phyloP scores from a whole-genome alignment of 2,329 filamentous ascomycete genomes.

The Ceratocystis lukuohia region DNA sequence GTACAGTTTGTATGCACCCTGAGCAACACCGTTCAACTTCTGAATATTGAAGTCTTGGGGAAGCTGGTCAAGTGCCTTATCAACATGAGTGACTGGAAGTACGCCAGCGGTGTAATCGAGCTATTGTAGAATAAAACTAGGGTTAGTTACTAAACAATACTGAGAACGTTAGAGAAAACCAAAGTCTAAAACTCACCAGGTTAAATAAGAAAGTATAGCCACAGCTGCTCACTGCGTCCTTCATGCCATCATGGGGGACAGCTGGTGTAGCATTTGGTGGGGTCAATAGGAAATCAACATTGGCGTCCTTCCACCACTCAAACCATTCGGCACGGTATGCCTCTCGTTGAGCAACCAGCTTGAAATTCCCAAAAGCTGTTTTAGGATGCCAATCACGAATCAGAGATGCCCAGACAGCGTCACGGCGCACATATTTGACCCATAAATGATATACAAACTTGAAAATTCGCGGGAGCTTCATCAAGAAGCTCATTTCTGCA shows the following conservation, averaged over 20 bases:
- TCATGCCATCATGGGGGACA: conserved; percentile 76
- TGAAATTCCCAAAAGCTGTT: conserved; percentile 67
- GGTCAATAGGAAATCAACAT: conserved; percentile 65
- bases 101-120: conserved; percentile 78
- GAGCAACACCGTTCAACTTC: conserved; percentile 63
- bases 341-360: conserved; percentile 64
- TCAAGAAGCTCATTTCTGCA: conserved; percentile 58
- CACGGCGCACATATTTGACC: conserved; percentile 68
- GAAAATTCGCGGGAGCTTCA: conserved; percentile 56
- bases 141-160: neutral
- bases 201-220: conserved; percentile 94
- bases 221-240: conserved; percentile 69
- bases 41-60: conserved; percentile 46
- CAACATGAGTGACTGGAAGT: conserved; percentile 73
- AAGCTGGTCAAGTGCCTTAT: conserved; percentile 52
- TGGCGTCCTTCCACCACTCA: conserved; percentile 64
- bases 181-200: conserved; percentile 39
- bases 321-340: conserved; percentile 66
- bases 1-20: conserved; percentile 76
- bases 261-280: conserved; percentile 86
- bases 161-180: neutral
- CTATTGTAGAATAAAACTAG: conserved; percentile 28
- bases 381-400: conserved; percentile 61
- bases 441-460: conserved; percentile 82
- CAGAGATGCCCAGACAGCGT: conserved; percentile 65